Conservation (phyloP, 106 monocot genomes). For the Narthecium ossifragum region DNA sequence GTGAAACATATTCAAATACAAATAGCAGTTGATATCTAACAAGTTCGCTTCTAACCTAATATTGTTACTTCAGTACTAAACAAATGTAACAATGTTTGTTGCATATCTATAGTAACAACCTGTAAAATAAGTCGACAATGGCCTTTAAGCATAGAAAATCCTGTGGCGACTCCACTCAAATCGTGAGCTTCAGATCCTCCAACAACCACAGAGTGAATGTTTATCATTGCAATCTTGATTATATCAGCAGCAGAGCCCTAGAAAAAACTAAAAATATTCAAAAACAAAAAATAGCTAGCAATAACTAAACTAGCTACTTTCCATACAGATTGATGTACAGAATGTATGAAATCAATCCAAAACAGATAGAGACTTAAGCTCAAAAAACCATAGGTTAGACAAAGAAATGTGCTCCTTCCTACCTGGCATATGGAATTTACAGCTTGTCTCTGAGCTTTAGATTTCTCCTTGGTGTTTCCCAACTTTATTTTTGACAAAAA, state of each 20-base stretch:
- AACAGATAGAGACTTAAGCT: no score
- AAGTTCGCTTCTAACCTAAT: no score
- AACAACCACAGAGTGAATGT: slow-evolving; percentile 53
- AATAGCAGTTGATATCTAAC: no score
- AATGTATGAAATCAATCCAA: no score
- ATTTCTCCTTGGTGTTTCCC: slow-evolving; percentile 75
- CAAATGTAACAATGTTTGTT: no score
- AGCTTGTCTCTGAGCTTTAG: slow-evolving; percentile 97
- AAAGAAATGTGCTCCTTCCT: not conserved
- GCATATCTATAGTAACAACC: slow-evolving; percentile 31
- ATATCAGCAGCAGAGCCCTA: slow-evolving; percentile 99
- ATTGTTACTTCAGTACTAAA: no score
- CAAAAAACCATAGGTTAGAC: slow-evolving; percentile 1
- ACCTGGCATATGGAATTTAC: slow-evolving; percentile 99
- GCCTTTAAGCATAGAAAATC: slow-evolving; percentile 65
- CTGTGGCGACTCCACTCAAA: slow-evolving; percentile 8
- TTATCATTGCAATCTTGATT: slow-evolving; percentile 97
- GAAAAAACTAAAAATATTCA: slow-evolving; percentile 3
- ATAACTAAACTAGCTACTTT: no score
- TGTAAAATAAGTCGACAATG: slow-evolving; percentile 80
- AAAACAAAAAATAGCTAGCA: no score
- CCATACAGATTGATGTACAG: no score
- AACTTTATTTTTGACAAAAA: slow-evolving; percentile 84
- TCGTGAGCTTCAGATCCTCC: slow-evolving; percentile 13
- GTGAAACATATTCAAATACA: no score